These are phyloP conservation scores for Aspergillus ustus DNA, from an alignment of 2,329 filamentous ascomycete species.

Conservation along the genomic window DNA sequence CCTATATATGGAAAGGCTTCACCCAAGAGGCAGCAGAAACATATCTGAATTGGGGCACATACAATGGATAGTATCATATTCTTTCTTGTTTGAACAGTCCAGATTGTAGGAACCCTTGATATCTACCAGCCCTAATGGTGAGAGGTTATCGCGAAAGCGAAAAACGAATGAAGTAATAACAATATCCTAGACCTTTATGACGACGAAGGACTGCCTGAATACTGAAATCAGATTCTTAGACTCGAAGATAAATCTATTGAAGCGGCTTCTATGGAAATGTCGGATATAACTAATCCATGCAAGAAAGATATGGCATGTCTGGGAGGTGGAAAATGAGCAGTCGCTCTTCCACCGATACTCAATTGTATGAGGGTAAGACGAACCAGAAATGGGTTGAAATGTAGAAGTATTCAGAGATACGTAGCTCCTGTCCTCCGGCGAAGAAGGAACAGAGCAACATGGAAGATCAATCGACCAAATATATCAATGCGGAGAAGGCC, in stretches of 20 bases:
- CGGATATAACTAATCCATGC: constrained; percentile 1
- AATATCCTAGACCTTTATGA: not conserved
- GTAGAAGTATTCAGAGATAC: constrained; percentile 14
- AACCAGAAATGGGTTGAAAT: constrained; percentile 16
- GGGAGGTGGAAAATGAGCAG: constrained; percentile 3
- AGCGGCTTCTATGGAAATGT: constrained; percentile 17
- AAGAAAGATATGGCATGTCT: constrained; percentile 10
- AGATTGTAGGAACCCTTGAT: not conserved
- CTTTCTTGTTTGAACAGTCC: not conserved
- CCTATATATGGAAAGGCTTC: not conserved
- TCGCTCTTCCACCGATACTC: constrained; percentile 5
- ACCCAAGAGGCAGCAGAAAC: not conserved
- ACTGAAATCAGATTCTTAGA: not conserved
- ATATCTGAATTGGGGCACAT: not conserved
- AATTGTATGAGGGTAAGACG: constrained; percentile 14
- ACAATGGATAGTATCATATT: not conserved
- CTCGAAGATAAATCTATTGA: constrained; percentile 12
- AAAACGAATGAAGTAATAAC: not conserved
- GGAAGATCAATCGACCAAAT: constrained; percentile 19
- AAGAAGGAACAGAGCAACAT: constrained; percentile 10
- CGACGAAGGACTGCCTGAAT: not conserved
- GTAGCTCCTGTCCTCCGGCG: constrained; percentile 12
- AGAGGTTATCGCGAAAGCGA: too few relatives aligned
- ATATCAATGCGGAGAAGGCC: constrained; percentile 22
- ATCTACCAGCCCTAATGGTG: not conserved